A percentile compares a stretch with the other conserved stretches of the same genome.
These are phyloP conservation scores for Pythium coloratum DNA, from an alignment of 352 stramenopile species.

Conservation along the genomic window DNA sequence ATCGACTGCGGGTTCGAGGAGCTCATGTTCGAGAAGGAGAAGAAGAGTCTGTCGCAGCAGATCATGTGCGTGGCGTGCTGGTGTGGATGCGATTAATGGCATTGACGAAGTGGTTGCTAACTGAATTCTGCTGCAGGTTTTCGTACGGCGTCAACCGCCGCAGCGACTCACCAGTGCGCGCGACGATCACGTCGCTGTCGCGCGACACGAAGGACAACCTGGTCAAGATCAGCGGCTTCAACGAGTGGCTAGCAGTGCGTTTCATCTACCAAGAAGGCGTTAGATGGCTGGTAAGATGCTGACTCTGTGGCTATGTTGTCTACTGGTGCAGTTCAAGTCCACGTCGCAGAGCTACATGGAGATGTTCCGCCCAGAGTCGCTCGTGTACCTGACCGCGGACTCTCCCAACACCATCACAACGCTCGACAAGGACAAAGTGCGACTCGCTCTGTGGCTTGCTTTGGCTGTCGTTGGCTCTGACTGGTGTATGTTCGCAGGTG, in stretches of 20 bases:
- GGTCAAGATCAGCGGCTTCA: constrained; percentile 91
- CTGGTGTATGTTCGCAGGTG: constrained; percentile 36
- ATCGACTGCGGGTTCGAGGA: constrained; percentile 95
- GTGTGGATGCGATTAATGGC: constrained; percentile 24
- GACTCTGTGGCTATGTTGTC: not conserved
- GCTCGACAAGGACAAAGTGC: constrained; percentile 82
- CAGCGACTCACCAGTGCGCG: constrained; percentile 51
- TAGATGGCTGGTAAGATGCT: not conserved
- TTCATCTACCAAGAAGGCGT: not conserved
- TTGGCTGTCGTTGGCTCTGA: not conserved
- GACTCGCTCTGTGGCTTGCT: not conserved
- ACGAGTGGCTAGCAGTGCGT: constrained; percentile 67
- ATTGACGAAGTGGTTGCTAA: not conserved
- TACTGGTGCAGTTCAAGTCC: constrained; percentile 50
- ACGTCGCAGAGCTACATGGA: constrained; percentile 67
- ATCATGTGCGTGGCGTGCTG: constrained; percentile 86
- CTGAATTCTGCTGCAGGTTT: constrained; percentile 46
- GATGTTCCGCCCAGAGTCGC: constrained; percentile 73
- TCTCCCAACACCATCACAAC: constrained; percentile 90
- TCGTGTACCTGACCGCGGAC: constrained; percentile 96
- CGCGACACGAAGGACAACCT: constrained; percentile 82
- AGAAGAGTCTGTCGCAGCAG: constrained; percentile 93
- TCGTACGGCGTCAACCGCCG: constrained; percentile 79
- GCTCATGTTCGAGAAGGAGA: constrained; percentile 91
- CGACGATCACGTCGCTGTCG: constrained; percentile 66